Evolutionary conservation across 805 yeast genomes (phyloP), one percentile per base, ranked within the genome.

Genomic region (Wickerhamomyces bisporus): DNA sequence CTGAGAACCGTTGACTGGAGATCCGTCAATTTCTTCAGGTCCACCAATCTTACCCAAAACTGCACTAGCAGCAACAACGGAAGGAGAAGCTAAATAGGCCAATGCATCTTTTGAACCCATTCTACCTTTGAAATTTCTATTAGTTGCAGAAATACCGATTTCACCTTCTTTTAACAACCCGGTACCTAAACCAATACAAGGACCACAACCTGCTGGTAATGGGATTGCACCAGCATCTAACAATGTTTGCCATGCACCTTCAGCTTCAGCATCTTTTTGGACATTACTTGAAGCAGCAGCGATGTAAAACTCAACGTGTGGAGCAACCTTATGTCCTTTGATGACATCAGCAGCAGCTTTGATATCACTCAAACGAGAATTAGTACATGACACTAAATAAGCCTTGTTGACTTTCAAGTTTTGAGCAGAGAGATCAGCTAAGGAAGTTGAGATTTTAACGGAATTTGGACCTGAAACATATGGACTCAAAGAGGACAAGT

Each of bases 141-240:
- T 93, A 7, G 98, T 93, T 41, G 98, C 98, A 47, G 96, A 86
- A 54, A 93, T 93, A 48, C 99, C 98, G 42, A 93, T 95, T 64
- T 93, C 98, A 32, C 98, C 98, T 26, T 86, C 91, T 64, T 93
- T 81, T 49, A 93, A 70, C 47, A 93, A 69, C 35, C 99, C 99
- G 21, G 94, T 73, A 39, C 99, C 99, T 39, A 93, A 70, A 26
- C 99, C 99, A 57, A 93, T 93, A 70, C 99, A 93, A 18, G 99
- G 99, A 32, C 99, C 99, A 68, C 99, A 93, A 17, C 99, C 99
- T 13, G 98, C 95, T 16, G 98, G 98, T 51, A 93, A 75, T 26
- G 96, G 86, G 52, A 68, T 85, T 42, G 96, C 95, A 37, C 99
- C 99, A 9, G 98, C 96, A 39, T 81, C 91, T 34, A 93, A 55